Conservation (phyloP, 2,329 filamentous ascomycete genomes). For the Calonectria honghensis region DNA sequence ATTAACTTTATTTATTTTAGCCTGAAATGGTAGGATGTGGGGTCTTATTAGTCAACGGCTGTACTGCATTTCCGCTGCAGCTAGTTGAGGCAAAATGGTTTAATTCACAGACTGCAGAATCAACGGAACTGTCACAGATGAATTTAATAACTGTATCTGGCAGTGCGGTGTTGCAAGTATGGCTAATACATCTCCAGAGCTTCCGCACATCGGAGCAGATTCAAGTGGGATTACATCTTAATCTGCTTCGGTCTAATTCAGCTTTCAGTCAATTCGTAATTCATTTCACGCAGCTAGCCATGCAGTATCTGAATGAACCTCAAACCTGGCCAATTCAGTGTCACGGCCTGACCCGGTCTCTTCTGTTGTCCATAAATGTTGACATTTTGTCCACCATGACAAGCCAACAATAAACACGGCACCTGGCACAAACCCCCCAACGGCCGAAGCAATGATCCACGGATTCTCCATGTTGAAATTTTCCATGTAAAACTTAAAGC, state of each 20-base stretch:
- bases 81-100: too few species aligned
- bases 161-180: too few species aligned
- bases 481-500: not conserved
- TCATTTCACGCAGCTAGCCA: not conserved
- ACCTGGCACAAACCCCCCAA: not conserved
- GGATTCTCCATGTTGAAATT: not conserved
- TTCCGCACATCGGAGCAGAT: too few species aligned
- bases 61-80: too few species aligned
- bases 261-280: not conserved
- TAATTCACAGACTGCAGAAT: too few species aligned
- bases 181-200: too few species aligned
- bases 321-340: not conserved
- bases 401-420: not conserved
- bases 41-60: too few species aligned
- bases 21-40: too few species aligned
- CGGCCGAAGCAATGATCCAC: not conserved
- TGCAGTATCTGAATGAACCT: not conserved
- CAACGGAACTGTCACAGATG: too few species aligned
- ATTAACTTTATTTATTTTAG: too few species aligned
- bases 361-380: not conserved
- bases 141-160: too few species aligned
- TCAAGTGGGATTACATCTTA: not conserved
- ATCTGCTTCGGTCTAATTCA: not conserved
- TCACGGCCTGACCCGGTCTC: not conserved
- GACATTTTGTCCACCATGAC: slow-evolving; percentile 1